A percentile compares a stretch with the other conserved stretches of the same genome.
These are phyloP conservation scores for Hyaloscypha variabilis DNA, from an alignment of 495 filamentous ascomycete genomes.

Conservation along the genomic window DNA sequence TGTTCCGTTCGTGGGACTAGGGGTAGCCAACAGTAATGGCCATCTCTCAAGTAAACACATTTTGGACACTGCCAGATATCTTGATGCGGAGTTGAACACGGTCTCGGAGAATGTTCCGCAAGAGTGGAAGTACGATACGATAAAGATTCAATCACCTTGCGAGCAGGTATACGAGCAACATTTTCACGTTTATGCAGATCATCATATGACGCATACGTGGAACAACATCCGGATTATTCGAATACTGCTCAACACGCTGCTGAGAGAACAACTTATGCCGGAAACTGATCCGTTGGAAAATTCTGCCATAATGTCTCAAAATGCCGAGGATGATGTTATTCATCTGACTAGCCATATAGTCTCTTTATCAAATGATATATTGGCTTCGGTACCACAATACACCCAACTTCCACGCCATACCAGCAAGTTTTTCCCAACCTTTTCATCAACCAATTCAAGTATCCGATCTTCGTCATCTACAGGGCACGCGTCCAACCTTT, in stretches of 20 bases:
- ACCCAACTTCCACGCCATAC: not conserved
- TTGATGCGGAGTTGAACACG: too few relatives aligned
- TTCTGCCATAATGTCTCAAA: too few relatives aligned
- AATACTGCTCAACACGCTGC: slow-evolving; percentile 1
- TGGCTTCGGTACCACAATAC: slow-evolving; percentile 2
- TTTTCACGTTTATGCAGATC: slow-evolving; percentile 3
- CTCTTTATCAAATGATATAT: not conserved
- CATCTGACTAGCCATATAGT: not conserved
- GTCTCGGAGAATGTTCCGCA: too few relatives aligned
- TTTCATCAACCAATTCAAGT: too few relatives aligned
- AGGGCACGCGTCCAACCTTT: too few relatives aligned
- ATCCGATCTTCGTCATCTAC: too few relatives aligned
- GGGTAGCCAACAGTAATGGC: not conserved
- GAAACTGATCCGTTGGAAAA: too few relatives aligned
- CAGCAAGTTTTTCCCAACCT: not conserved
- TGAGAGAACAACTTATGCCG: not conserved
- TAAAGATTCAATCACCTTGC: too few relatives aligned
- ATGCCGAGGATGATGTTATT: too few relatives aligned
- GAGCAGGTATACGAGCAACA: not conserved
- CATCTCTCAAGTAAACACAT: too few relatives aligned
- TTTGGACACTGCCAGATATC: too few relatives aligned
- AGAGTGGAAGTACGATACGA: too few relatives aligned
- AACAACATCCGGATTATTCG: not conserved
- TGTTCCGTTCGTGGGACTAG: not conserved
- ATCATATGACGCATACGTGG: slow-evolving; percentile 4